Evolutionary conservation across 352 stramenopile genomes (phyloP).

Genomic region (Pseudoperonospora humuli): DNA sequence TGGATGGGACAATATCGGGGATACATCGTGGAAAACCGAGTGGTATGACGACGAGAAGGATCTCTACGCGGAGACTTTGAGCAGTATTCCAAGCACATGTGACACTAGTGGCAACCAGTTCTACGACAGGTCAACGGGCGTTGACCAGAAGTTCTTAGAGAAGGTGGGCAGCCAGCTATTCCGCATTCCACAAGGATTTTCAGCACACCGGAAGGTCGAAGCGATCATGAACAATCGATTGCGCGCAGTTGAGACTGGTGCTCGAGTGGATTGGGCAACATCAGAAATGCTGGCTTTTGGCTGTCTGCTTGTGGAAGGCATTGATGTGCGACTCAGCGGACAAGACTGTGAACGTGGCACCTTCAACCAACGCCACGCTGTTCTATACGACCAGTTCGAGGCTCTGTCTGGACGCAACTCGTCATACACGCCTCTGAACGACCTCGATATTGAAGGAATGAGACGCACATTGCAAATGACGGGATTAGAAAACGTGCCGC

Average conservation of each 20-base stretch:
- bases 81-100: conserved; percentile 2
- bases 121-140: conserved; percentile 51
- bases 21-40: conserved; percentile 59
- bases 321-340: conserved; percentile 77
- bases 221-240: conserved; percentile 83
- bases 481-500: conserved; percentile 31
- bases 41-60: conserved; percentile 36
- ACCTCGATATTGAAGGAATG: conserved; percentile 41
- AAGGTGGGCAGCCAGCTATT: conserved; percentile 72
- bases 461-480: conserved; percentile 31
- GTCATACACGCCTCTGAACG: conserved; percentile 94
- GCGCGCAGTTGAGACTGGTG: conserved; percentile 68
- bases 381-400: conserved; percentile 85
- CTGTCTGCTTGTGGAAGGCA: conserved; percentile 74
- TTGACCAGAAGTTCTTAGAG: conserved; percentile 66
- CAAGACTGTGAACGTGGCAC: conserved; percentile 87
- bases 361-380: conserved; percentile 86
- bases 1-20: conserved; percentile 68
- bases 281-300: conserved; percentile 85
- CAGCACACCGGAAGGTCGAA: conserved; percentile 79
- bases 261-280: conserved; percentile 83
- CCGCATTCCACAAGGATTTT: conserved; percentile 72
- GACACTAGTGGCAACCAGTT: conserved; percentile 24
- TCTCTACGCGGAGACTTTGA: conserved; percentile 2
- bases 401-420: conserved; percentile 67